Conservation (phyloP, 306 rosid genomes). For the Coriaria nepalensis region DNA sequence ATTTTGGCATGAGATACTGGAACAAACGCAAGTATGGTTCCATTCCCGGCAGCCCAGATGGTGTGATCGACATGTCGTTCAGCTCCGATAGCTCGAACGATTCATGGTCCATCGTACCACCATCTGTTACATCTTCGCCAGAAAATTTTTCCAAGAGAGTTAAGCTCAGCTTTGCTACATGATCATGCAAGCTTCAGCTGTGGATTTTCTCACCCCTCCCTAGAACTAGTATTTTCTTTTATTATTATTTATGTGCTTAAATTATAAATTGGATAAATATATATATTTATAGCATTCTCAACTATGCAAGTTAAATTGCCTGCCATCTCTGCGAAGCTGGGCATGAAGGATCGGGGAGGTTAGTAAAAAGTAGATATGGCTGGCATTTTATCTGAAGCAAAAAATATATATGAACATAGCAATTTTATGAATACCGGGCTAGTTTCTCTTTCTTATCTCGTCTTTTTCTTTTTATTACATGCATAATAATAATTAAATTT, state of each 20-base stretch:
- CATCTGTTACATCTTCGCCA: slow-evolving; percentile 65
- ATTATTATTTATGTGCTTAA: slow-evolving; percentile 4
- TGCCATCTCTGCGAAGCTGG: slow-evolving; percentile 8
- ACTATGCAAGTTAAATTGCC: slow-evolving; percentile 16
- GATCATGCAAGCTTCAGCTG: slow-evolving; percentile 14
- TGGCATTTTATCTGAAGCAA: slow-evolving; percentile 13
- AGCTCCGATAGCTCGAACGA: slow-evolving; percentile 75
- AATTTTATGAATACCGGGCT: neutral
- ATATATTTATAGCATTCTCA: neutral
- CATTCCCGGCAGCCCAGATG: slow-evolving; percentile 64
- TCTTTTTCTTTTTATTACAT: too few species aligned
- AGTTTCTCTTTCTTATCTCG: too few species aligned
- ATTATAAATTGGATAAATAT: slow-evolving; percentile 23
- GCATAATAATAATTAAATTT: too few species aligned
- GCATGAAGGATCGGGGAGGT: neutral
- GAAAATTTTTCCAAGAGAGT: slow-evolving; percentile 56
- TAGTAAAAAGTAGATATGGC: slow-evolving; percentile 9
- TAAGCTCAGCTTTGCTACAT: slow-evolving; percentile 16
- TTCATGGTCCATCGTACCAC: slow-evolving; percentile 38
- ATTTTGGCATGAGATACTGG: slow-evolving; percentile 3
- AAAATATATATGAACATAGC: neutral
- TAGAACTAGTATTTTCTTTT: slow-evolving; percentile 6
- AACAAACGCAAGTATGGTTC: slow-evolving; percentile 54
- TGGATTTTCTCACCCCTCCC: slow-evolving; percentile 24
- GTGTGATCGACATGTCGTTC: slow-evolving; percentile 64